Evolutionary conservation across 805 yeast genomes (phyloP).

Genomic region (Saturnispora gosingensis): DNA sequence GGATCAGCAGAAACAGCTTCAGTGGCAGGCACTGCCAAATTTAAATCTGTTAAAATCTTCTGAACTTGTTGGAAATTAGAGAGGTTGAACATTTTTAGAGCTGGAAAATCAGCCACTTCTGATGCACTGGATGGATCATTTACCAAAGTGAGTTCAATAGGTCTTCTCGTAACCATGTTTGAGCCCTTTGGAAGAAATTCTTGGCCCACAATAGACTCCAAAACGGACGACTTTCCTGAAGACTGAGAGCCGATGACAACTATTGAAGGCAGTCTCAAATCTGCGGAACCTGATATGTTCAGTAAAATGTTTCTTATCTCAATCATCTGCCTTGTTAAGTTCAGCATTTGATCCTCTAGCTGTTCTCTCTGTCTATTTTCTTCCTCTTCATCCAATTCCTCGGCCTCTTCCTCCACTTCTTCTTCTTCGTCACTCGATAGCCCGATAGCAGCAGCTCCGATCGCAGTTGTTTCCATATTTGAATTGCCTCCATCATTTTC

Average conservation of each 20-base stretch:
- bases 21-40: slow-evolving; percentile 80
- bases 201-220: slow-evolving; percentile 96
- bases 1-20: slow-evolving; percentile 92
- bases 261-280: slow-evolving; percentile 81
- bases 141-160: slow-evolving; percentile 87
- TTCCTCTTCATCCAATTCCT: slow-evolving; percentile 35
- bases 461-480: slow-evolving; percentile 19
- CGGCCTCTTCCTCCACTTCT: slow-evolving; percentile 36
- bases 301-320: slow-evolving; percentile 79
- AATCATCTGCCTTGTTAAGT: slow-evolving; percentile 91
- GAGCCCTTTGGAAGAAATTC: slow-evolving; percentile 95
- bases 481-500: slow-evolving; percentile 17
- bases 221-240: slow-evolving; percentile 92
- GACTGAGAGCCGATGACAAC: slow-evolving; percentile 97
- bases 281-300: slow-evolving; percentile 62
- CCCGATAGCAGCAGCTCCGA: slow-evolving; percentile 38
- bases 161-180: slow-evolving; percentile 97
- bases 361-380: slow-evolving; percentile 39
- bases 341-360: slow-evolving; percentile 74
- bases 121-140: slow-evolving; percentile 74
- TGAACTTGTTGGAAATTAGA: slow-evolving; percentile 88
- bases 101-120: slow-evolving; percentile 90
- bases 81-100: slow-evolving; percentile 68
- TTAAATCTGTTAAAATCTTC: slow-evolving; percentile 74
- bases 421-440: slow-evolving; percentile 28